Conservation (phyloP, 2,329 filamentous ascomycete species). For the Chalaropsis ovoidea region DNA sequence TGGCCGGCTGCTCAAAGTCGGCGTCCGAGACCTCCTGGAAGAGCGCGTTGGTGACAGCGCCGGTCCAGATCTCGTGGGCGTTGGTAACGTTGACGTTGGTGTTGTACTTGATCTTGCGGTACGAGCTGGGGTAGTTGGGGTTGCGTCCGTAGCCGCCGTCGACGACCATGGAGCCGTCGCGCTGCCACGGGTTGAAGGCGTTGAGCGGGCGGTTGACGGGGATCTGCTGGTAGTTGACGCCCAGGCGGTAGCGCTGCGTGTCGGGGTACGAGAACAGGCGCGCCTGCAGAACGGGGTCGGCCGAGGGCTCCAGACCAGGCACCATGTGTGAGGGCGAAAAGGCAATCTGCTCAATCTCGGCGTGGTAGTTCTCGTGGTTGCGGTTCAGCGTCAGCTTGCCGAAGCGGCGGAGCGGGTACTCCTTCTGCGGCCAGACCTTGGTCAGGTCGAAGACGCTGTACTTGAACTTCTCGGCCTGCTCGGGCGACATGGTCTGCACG, state of each 20-base stretch:
- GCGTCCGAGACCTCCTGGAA: slow-evolving; percentile 38
- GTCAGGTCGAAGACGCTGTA: slow-evolving; percentile 61
- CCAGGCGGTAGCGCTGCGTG: slow-evolving; percentile 53
- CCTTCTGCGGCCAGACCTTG: slow-evolving; percentile 56
- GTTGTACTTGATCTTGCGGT: slow-evolving; percentile 39
- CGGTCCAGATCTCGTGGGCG: slow-evolving; percentile 41
- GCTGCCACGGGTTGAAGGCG: slow-evolving; percentile 58
- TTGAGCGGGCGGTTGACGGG: slow-evolving; percentile 49
- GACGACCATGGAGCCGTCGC: slow-evolving; percentile 60
- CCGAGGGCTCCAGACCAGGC: slow-evolving; percentile 51
- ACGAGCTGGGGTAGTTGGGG: slow-evolving; percentile 48
- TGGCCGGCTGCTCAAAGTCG: slow-evolving; percentile 43
- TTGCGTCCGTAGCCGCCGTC: slow-evolving; percentile 54
- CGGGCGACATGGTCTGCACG: slow-evolving; percentile 52
- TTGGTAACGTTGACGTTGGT: slow-evolving; percentile 34
- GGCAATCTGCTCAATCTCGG: slow-evolving; percentile 57
- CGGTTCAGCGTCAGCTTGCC: slow-evolving; percentile 55
- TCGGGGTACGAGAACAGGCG: slow-evolving; percentile 53
- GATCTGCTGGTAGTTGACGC: slow-evolving; percentile 55
- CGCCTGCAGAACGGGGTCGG: slow-evolving; percentile 53
- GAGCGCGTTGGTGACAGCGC: slow-evolving; percentile 36
- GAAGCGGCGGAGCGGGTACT: slow-evolving; percentile 51
- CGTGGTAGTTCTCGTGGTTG: slow-evolving; percentile 58
- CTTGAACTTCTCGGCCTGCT: slow-evolving; percentile 49
- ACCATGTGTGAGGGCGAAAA: slow-evolving; percentile 57